phyloP scores from a whole-genome alignment of 768 basidiomycete species.

The Amanita rubescens region DNA sequence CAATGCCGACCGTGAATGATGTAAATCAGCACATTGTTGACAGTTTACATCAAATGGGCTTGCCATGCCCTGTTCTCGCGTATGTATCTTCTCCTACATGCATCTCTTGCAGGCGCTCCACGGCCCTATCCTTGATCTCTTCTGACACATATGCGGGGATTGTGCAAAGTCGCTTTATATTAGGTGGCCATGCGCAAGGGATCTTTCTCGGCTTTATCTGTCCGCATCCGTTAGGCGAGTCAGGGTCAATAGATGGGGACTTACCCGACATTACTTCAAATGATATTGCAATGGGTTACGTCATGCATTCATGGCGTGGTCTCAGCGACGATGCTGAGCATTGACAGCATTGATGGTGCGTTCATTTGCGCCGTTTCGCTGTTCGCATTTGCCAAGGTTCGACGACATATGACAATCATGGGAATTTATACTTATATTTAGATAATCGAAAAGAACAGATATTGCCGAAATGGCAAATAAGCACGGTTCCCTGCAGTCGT shows the following conservation, averaged over 20 bases:
- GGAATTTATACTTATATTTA: too few relatives aligned
- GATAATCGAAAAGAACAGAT: too few relatives aligned
- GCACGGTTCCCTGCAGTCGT: too few relatives aligned
- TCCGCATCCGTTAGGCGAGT: neutral
- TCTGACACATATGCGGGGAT: conserved; percentile 17
- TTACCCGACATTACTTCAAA: too few relatives aligned
- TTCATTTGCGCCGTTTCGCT: too few relatives aligned
- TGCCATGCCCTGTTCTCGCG: neutral
- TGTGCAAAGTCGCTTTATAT: conserved; percentile 21
- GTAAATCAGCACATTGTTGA: neutral
- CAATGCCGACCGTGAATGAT: neutral
- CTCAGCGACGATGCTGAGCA: too few relatives aligned
- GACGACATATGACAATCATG: too few relatives aligned
- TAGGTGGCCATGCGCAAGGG: conserved; percentile 1
- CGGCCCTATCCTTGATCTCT: neutral
- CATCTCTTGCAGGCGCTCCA: neutral
- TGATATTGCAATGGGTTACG: too few relatives aligned
- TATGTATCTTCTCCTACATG: neutral
- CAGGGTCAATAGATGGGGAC: neutral
- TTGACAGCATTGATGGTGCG: too few relatives aligned
- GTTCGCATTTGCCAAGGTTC: too few relatives aligned
- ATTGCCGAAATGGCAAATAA: too few relatives aligned
- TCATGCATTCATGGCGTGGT: too few relatives aligned
- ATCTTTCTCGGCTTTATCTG: neutral
- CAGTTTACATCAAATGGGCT: neutral